Evolutionary conservation across 2,329 filamentous ascomycete species (phyloP).

Genomic region (Uncinocarpus reesii): DNA sequence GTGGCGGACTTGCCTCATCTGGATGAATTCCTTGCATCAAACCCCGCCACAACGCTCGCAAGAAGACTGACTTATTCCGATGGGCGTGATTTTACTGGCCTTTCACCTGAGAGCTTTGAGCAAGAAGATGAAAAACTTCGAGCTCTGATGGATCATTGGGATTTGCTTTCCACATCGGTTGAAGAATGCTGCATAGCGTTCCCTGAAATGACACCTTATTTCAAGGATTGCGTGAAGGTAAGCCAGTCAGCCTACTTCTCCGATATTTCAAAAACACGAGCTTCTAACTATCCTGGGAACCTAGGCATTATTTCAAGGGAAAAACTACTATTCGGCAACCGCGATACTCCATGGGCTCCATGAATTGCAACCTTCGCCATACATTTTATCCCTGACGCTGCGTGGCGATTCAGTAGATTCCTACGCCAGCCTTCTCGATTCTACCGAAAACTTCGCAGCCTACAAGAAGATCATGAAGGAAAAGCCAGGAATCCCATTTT

Average conservation of each 20-base stretch:
- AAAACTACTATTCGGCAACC: conserved; percentile 32
- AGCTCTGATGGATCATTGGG: conserved; percentile 25
- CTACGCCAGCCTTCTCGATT: conserved; percentile 22
- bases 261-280: background rate
- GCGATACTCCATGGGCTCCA: conserved; percentile 31
- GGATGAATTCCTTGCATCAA: conserved; percentile 28
- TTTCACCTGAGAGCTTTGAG: conserved; percentile 22
- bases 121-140: conserved; percentile 19
- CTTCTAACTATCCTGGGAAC: conserved; percentile 6
- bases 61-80: conserved; percentile 25
- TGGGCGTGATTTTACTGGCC: conserved; percentile 24
- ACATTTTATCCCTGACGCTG: background rate
- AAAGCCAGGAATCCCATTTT: conserved; percentile 31
- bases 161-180: conserved; percentile 24
- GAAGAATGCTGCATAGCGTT: conserved; percentile 33
- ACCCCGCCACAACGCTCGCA: conserved; percentile 27
- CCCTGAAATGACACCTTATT: conserved; percentile 25
- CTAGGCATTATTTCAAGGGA: conserved; percentile 24
- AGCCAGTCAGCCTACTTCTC: conserved; percentile 11
- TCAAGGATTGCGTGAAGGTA: conserved; percentile 31
- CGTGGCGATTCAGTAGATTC: background rate
- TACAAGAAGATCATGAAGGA: conserved; percentile 29
- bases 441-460: conserved; percentile 27
- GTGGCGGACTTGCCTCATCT: conserved; percentile 26
- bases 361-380: conserved; percentile 21